Base-by-base conservation (phyloP, 306 rosid genomes). In the Quercus variabilis region DNA sequence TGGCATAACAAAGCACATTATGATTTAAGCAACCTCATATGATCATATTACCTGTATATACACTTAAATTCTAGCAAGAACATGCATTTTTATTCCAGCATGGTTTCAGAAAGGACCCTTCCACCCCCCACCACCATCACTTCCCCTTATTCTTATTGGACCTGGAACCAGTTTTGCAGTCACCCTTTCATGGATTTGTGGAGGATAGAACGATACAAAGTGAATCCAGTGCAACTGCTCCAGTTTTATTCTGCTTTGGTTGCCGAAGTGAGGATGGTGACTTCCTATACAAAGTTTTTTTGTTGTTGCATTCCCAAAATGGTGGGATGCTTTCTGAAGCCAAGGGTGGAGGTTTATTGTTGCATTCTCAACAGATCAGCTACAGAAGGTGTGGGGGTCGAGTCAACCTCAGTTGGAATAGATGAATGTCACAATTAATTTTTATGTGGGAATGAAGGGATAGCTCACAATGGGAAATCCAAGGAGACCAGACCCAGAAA, bases 121-220 rank as follows among this genome's bases (percentile, higher is more conserved):
- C 46, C 46, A 38, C 46, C 46, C 46, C 3, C 92, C 92, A 21
- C 74, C 90, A 7, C 99, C 96, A 9, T 87, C 91, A 14, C 92
- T 92, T 68, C 98, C 98, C 58, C 89, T 92, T 74, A 84, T 92
- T 83, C 98, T 95, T 14, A 67, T 95, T 31, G 99, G 99, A 68
- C 99, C 99, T 1, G 97, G 99, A 74, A 92, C 99, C 0, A 97
- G 99, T 19, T 94, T 97, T 69, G 99, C 97, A 49, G 54, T 49
- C 17, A 0, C 98, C 99, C 31, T 92, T 95, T 59, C 89, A 74
- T 5, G 99, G 99, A 54, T 90, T 92, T 65, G 83, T 95, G 23
- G 97, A 92, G 85, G 99, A 95, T 81, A 90, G 99, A 75, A 90
- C 86, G 41, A n/a, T 84, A 67, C 92, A 89, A 82, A 90, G 88